Conservation (phyloP, 352 stramenopile genomes). For the Globisporangium nagaii region DNA sequence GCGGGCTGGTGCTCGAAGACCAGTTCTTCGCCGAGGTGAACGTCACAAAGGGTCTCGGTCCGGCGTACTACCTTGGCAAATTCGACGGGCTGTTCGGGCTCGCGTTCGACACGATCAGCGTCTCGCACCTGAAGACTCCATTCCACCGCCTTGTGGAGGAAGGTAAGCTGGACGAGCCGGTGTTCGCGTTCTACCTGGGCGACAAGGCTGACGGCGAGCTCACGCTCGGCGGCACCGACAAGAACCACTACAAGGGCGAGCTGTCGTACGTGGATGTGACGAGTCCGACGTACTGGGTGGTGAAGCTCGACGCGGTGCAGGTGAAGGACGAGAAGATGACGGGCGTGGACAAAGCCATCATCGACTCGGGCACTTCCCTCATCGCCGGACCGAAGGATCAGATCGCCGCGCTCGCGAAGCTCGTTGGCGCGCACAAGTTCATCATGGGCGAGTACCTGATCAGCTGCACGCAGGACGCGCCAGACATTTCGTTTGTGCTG, state of each 20-base stretch:
- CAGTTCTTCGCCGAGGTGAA: constrained; percentile 87
- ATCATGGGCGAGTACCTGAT: constrained; percentile 91
- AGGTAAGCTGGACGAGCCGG: constrained; percentile 49
- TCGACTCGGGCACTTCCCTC: constrained; percentile 20
- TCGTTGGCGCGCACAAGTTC: constrained; percentile 69
- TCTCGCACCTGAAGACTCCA: constrained; percentile 73
- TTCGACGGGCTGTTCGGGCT: constrained; percentile 93
- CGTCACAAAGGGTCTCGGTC: constrained; percentile 86
- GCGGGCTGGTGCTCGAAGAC: constrained; percentile 21
- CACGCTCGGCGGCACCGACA: constrained; percentile 36
- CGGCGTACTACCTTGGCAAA: constrained; percentile 85
- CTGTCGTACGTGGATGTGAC: constrained; percentile 58
- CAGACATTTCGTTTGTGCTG: constrained; percentile 88
- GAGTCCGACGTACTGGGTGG: constrained; percentile 16
- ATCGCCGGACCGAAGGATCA: constrained; percentile 13
- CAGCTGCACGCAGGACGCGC: constrained; percentile 78
- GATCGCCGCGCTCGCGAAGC: constrained; percentile 14
- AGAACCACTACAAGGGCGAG: constrained; percentile 82
- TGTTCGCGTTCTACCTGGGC: constrained; percentile 90
- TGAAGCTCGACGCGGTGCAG: constrained; percentile 30
- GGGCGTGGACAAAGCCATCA: constrained; percentile 16
- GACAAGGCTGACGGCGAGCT: constrained; percentile 27
- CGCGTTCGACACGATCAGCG: constrained; percentile 81
- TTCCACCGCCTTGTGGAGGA: constrained; percentile 87
- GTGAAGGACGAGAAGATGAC: constrained; percentile 24